Evolutionary conservation across 1,139 yeast genomes (phyloP).

Genomic region (Meyerozyma smithsonii): DNA sequence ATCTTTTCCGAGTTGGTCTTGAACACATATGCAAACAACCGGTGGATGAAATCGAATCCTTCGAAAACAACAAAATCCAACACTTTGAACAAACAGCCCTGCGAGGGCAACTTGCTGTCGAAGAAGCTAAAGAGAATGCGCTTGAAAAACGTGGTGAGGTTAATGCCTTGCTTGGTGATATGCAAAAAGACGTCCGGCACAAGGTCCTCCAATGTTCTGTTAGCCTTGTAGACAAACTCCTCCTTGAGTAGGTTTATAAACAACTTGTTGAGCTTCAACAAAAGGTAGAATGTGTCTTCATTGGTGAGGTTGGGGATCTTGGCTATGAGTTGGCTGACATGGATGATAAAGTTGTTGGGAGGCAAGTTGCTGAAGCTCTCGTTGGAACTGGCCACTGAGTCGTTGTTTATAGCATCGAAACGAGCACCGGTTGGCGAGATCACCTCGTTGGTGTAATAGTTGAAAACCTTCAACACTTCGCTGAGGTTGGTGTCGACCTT

Average conservation of each 20-base stretch:
- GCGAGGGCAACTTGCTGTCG: slow-evolving; percentile 12
- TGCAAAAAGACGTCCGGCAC: slow-evolving; percentile 26
- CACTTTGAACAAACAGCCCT: slow-evolving; percentile 13
- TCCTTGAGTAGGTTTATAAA: slow-evolving; percentile 25
- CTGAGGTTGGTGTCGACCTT: slow-evolving; percentile 16
- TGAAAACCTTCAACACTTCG: slow-evolving; percentile 30
- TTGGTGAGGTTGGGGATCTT: slow-evolving; percentile 19
- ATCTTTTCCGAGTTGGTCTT: slow-evolving; percentile 16
- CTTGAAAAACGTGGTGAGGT: slow-evolving; percentile 23
- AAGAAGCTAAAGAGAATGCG: slow-evolving; percentile 22
- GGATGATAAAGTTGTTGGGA: slow-evolving; percentile 22
- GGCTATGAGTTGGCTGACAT: slow-evolving; percentile 18
- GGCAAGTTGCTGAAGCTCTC: slow-evolving; percentile 11
- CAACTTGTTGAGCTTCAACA: slow-evolving; percentile 32
- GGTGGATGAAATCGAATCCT: slow-evolving; percentile 34
- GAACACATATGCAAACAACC: slow-evolving; percentile 26
- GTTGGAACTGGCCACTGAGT: slow-evolving; percentile 5
- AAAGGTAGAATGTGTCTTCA: slow-evolving; percentile 29
- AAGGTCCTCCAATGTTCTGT: slow-evolving; percentile 34
- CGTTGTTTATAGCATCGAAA: slow-evolving; percentile 12
- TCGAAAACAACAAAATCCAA: slow-evolving; percentile 38
- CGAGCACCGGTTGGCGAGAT: slow-evolving; percentile 9
- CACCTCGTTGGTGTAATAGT: slow-evolving; percentile 30
- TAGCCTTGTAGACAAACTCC: slow-evolving; percentile 36
- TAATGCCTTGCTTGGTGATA: slow-evolving; percentile 35